A percentile compares a stretch with the other conserved stretches of the same genome.
These are phyloP conservation scores for Albatrellus sp. DNA, from an alignment of 1,284 basidiomycete genomes.

Conservation along the genomic window DNA sequence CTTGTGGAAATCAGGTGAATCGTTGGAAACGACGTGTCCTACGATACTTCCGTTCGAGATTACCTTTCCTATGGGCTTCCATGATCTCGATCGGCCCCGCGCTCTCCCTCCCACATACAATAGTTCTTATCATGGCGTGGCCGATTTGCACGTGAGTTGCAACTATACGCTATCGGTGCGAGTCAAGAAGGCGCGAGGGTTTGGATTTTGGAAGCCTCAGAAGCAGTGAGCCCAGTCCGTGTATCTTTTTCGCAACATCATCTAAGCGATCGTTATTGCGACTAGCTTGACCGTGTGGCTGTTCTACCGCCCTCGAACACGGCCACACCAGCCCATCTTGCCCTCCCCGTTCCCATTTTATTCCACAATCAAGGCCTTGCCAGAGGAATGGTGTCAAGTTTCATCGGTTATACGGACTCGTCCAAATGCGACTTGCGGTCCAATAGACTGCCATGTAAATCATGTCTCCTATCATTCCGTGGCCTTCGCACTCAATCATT, in stretches of 20 bases:
- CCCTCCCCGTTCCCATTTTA: conserved; percentile 24
- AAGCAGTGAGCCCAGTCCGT: conserved; percentile 9
- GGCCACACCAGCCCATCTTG: conserved; percentile 33
- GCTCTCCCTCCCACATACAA: conserved; percentile 43
- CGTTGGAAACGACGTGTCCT: conserved; percentile 23
- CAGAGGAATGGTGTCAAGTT: conserved; percentile 53
- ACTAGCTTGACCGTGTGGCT: conserved; percentile 22
- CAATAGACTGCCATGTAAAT: conserved; percentile 39
- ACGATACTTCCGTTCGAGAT: conserved; percentile 33
- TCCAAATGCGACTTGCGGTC: conserved; percentile 17
- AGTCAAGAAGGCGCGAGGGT: conserved; percentile 5
- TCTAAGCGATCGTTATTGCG: conserved; percentile 9
- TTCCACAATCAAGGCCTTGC: conserved; percentile 35
- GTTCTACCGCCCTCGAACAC: conserved; percentile 38
- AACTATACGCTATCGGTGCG: conserved; percentile 31
- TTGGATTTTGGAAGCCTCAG: conserved; percentile 5
- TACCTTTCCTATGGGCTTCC: conserved; percentile 33
- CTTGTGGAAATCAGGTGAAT: conserved; percentile 28
- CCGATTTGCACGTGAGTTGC: conserved; percentile 17
- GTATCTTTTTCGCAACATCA: conserved; percentile 1
- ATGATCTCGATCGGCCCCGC: conserved; percentile 17
- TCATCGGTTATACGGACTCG: conserved; percentile 28
- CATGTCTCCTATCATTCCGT: not conserved
- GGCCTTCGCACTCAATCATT: not conserved
- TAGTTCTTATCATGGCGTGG: conserved; percentile 19